phyloP scores from a whole-genome alignment of 108 stramenopile genomes.

The Pseudonitzschia delicatissima region DNA sequence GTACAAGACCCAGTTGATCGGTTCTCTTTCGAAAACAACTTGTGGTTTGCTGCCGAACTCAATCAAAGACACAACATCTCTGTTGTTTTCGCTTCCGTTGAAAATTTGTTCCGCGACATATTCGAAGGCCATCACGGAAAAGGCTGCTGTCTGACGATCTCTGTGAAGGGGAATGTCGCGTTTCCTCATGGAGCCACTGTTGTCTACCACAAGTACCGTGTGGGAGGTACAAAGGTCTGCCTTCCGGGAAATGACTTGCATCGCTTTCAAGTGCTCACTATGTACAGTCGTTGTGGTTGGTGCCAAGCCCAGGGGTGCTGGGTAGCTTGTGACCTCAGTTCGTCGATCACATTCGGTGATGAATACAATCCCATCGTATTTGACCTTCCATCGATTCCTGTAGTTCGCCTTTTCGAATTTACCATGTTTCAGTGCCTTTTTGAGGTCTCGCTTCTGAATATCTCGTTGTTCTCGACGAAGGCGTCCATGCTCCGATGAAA shows the following conservation, averaged over 20 bases:
- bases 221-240: slow-evolving; percentile 50
- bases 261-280: slow-evolving; percentile 29
- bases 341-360: slow-evolving; percentile 37
- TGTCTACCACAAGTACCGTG: slow-evolving; percentile 60
- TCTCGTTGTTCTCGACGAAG: slow-evolving; percentile 50
- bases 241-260: slow-evolving; percentile 37
- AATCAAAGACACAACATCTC: slow-evolving; percentile 54
- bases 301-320: slow-evolving; percentile 39
- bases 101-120: slow-evolving; percentile 63
- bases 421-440: slow-evolving; percentile 52
- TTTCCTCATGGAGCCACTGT: slow-evolving; percentile 50
- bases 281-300: slow-evolving; percentile 22
- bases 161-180: slow-evolving; percentile 46
- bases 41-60: slow-evolving; percentile 43
- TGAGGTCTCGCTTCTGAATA: slow-evolving; percentile 52
- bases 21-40: slow-evolving; percentile 39
- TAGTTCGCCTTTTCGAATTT: slow-evolving; percentile 19
- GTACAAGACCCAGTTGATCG: slow-evolving; percentile 63
- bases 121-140: slow-evolving; percentile 48
- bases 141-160: slow-evolving; percentile 51
- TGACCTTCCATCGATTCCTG: slow-evolving; percentile 44
- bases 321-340: slow-evolving; percentile 51
- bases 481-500: slow-evolving; percentile 57
- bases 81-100: slow-evolving; percentile 35
- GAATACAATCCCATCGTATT: slow-evolving; percentile 48